Evolutionary conservation across 768 basidiomycete species (phyloP), one percentile per base, ranked within the genome.

Genomic region (Russula emetica): DNA sequence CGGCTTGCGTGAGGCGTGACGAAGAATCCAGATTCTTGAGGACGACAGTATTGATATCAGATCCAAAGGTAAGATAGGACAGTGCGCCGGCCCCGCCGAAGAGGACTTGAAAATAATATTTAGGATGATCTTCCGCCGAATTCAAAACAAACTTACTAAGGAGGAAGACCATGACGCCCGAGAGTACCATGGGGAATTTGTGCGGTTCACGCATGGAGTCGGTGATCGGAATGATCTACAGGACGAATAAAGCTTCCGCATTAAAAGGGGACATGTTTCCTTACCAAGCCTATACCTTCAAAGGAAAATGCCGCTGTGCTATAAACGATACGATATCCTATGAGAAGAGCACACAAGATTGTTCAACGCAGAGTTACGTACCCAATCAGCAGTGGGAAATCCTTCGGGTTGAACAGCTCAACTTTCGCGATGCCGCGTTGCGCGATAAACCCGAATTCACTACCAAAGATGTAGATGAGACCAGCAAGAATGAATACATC

Each of bases 301-400:
- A 98, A 99, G 1, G 97, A 93, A 75, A 98, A 98, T 34, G 98
- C 96, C 3, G 97, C 96, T 26, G 97, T 98, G 9, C 94, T 93
- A 65, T 30, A n/a, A 53, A 24, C 62, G 50, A n/a, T n/a, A n/a
- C n/a, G n/a, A 66, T 45, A 66, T 49, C 42, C 20, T 30, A 18
- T 61, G 66, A 6, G 45, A 49, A 40, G n/a, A 30, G 13, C 4
- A 26, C 67, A 53, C 53, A 5, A 28, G 26, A 14, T n/a, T 5
- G 42, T 16, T 52, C 24, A n/a, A 7, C 55, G 13, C 22, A 63
- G 13, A 45, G n/a, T 6, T 26, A 61, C 40, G 68, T 69, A 92
- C 90, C 94, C 97, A 62, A 99, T 90, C 64, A 99, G 84, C 22
- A 98, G 77, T 0, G 96, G 87, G 78, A 93, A 99, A 67, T 92